A percentile compares a stretch with the other conserved stretches of the same genome.
These are phyloP conservation scores for Aspergillus leporis DNA, from an alignment of 495 filamentous ascomycete species.

Conservation along the genomic window DNA sequence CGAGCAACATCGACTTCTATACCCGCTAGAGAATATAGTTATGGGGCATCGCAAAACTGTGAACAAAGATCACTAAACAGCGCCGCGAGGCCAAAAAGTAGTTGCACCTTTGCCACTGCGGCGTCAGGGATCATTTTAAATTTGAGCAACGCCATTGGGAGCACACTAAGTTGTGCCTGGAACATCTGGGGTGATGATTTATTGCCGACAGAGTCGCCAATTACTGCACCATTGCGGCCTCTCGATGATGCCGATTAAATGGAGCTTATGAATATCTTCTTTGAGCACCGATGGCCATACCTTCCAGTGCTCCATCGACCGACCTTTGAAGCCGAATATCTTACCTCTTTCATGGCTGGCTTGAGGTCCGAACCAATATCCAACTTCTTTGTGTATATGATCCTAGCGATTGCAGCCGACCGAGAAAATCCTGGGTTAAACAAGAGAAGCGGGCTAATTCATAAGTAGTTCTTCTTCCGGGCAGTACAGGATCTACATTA, in stretches of 20 bases:
- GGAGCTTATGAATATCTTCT: slow-evolving; percentile 10
- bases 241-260: background rate
- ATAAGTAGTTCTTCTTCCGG: slow-evolving; percentile 8
- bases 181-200: slow-evolving; percentile 14
- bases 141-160: no score
- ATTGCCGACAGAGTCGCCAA: no score
- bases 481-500: slow-evolving; percentile 4
- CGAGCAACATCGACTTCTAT: no score
- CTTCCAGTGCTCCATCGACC: slow-evolving; percentile 12
- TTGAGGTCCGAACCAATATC: background rate
- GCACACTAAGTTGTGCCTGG: slow-evolving; percentile 13
- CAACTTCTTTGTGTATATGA: slow-evolving; percentile 13
- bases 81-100: no score
- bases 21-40: no score
- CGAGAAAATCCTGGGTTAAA: background rate
- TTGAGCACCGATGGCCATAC: slow-evolving; percentile 14
- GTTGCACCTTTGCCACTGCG: no score
- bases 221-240: background rate
- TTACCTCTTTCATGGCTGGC: slow-evolving; percentile 1
- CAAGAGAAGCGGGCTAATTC: background rate
- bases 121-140: no score
- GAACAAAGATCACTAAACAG: no score
- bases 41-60: no score
- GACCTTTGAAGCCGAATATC: slow-evolving; percentile 4
- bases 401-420: slow-evolving; percentile 14